Percentiles rank a stretch among this genome's conserved stretches.
Conservation (phyloP, 345 rosid species). For the Populus simonii region DNA sequence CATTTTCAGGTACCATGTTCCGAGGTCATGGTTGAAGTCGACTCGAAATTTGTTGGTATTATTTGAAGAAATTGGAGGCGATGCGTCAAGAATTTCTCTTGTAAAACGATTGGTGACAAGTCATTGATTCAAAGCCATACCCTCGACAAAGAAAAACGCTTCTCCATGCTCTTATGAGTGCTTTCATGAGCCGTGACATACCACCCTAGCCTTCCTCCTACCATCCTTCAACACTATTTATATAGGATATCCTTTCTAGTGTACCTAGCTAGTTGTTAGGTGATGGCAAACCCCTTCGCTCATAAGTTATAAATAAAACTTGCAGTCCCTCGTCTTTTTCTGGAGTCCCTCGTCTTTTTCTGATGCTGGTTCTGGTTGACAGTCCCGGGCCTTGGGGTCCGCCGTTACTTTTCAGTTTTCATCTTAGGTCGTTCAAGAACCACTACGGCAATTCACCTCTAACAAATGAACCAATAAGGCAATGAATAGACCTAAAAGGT, state of each 20-base stretch:
- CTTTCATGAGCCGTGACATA: conserved; percentile 7
- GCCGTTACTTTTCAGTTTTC: neutral
- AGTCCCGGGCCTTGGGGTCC: neutral
- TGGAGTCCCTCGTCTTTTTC: neutral
- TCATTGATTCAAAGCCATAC: neutral
- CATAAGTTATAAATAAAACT: neutral
- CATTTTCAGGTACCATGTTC: conserved; percentile 28
- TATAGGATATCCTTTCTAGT: neutral
- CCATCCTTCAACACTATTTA: neutral
- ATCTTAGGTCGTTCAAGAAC: neutral
- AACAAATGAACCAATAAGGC: neutral
- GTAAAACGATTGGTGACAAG: conserved; percentile 13
- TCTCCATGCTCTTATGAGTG: neutral
- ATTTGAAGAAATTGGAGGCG: conserved; percentile 25
- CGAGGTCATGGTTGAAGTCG: conserved; percentile 27
- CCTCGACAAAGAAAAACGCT: neutral
- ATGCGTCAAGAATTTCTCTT: conserved; percentile 13
- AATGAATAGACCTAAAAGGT: neutral
- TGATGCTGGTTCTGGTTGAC: neutral
- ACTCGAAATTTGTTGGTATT: conserved; percentile 19
- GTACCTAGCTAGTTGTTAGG: neutral
- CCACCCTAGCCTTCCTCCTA: neutral
- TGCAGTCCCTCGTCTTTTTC: neutral
- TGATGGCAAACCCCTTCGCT: neutral
- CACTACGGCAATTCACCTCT: neutral